Evolutionary conservation across 1,284 basidiomycete genomes (phyloP).

Genomic region (Moesziomyces sp.): DNA sequence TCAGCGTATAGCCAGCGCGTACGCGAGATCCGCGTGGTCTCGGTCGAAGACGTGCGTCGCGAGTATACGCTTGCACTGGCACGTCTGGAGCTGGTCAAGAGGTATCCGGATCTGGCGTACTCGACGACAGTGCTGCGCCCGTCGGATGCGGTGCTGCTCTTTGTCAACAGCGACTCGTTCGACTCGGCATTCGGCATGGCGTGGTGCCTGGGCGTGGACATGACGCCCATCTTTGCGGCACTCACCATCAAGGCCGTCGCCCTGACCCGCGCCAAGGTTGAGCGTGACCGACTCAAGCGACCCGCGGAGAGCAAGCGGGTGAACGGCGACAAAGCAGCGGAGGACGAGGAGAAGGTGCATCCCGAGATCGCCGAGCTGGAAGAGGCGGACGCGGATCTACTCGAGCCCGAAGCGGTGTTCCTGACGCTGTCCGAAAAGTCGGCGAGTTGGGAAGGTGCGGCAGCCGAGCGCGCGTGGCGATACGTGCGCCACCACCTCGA

Average conservation of each 20-base stretch:
- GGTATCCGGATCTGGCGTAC: constrained; percentile 72
- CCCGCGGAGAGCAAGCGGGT: not conserved
- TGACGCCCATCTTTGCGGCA: constrained; percentile 83
- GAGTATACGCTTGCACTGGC: constrained; percentile 85
- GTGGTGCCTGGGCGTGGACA: constrained; percentile 81
- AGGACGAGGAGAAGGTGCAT: constrained; percentile 28
- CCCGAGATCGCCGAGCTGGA: constrained; percentile 48
- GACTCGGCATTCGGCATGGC: constrained; percentile 83
- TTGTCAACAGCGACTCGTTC: constrained; percentile 82
- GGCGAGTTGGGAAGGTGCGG: constrained; percentile 82
- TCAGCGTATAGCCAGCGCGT: constrained; percentile 71
- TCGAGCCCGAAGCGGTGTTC: constrained; percentile 57
- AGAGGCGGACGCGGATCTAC: constrained; percentile 51
- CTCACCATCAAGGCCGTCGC: constrained; percentile 81
- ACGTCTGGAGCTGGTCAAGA: constrained; percentile 79
- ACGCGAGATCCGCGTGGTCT: constrained; percentile 79
- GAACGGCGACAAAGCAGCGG: constrained; percentile 13
- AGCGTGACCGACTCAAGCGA: constrained; percentile 18
- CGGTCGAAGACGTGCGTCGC: constrained; percentile 82
- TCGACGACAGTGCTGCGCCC: constrained; percentile 50
- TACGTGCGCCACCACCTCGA: constrained; percentile 83
- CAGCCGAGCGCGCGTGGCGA: constrained; percentile 84
- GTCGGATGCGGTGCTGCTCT: constrained; percentile 78
- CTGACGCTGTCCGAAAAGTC: constrained; percentile 52
- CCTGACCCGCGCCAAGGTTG: constrained; percentile 35